Percentiles rank a stretch among this genome's conserved stretches.
phyloP scores from a whole-genome alignment of 2,329 filamentous ascomycete genomes.

The Helotiales sp. region DNA sequence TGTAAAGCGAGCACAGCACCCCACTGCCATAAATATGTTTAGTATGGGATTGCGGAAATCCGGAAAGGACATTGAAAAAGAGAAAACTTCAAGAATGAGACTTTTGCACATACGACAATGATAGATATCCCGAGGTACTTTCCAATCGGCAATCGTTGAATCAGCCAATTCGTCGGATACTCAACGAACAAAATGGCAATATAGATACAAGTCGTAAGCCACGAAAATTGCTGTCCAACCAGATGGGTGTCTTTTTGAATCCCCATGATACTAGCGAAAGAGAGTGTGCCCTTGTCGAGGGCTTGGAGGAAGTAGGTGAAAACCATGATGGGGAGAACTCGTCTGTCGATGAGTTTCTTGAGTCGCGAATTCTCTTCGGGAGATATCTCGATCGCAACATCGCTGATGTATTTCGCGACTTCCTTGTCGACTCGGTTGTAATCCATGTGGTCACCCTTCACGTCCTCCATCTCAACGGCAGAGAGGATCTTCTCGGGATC shows the following conservation, averaged over 20 bases:
- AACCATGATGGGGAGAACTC: slow-evolving; percentile 73
- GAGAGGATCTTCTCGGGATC: slow-evolving; percentile 42
- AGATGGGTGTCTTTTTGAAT: slow-evolving; percentile 35
- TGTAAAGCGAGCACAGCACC: slow-evolving; percentile 63
- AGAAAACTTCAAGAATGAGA: too few species aligned
- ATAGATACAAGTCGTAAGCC: slow-evolving; percentile 40
- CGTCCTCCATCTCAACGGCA: slow-evolving; percentile 35
- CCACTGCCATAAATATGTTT: slow-evolving; percentile 46
- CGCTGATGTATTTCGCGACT: slow-evolving; percentile 70
- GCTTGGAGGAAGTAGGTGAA: slow-evolving; percentile 54
- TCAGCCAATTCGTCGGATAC: slow-evolving; percentile 47
- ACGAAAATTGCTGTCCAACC: slow-evolving; percentile 51
- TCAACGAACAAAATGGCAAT: slow-evolving; percentile 43
- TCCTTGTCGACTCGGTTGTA: slow-evolving; percentile 69
- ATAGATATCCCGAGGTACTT: slow-evolving; percentile 43
- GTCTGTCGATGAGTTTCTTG: slow-evolving; percentile 67
- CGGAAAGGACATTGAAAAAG: not conserved
- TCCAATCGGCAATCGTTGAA: slow-evolving; percentile 45
- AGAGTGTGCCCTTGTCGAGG: slow-evolving; percentile 42
- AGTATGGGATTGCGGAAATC: not conserved
- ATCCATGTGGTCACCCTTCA: slow-evolving; percentile 57
- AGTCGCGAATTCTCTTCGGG: slow-evolving; percentile 65
- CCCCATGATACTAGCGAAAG: slow-evolving; percentile 40
- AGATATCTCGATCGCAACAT: slow-evolving; percentile 58
- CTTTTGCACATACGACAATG: slow-evolving; percentile 39